Percentiles rank a stretch among this genome's conserved stretches.
Evolutionary conservation across 2,329 filamentous ascomycete species (phyloP).

Genomic region (Ophiocordyceps camponoti-rufipedis): DNA sequence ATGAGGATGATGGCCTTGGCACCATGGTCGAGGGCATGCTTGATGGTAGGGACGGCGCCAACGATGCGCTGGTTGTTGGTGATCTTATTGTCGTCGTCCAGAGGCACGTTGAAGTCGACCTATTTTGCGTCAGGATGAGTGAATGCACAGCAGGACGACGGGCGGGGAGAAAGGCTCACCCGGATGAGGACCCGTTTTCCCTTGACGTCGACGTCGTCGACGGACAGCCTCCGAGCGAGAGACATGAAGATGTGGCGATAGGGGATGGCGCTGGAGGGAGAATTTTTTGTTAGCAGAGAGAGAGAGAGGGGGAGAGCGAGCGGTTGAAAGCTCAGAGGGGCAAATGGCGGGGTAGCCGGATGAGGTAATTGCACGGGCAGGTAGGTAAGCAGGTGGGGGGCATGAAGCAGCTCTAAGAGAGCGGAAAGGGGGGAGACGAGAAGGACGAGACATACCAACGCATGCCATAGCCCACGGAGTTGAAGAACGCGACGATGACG

Average conservation of each 20-base stretch:
- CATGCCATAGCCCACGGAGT: too few relatives aligned
- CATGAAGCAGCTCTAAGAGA: too few relatives aligned
- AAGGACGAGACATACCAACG: too few relatives aligned
- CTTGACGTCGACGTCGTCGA: conserved; percentile 92
- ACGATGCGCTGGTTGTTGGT: conserved; percentile 98
- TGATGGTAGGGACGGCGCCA: conserved; percentile 87
- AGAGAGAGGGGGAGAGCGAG: too few relatives aligned
- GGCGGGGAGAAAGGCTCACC: conserved; percentile 27
- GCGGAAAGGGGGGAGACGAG: too few relatives aligned
- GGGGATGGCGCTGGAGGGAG: not conserved
- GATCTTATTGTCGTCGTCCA: conserved; percentile 80
- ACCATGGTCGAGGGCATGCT: conserved; percentile 76
- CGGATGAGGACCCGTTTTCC: conserved; percentile 96
- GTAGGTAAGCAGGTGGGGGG: not conserved
- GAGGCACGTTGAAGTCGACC: conserved; percentile 99
- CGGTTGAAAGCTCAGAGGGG: not conserved
- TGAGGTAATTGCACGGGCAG: not conserved
- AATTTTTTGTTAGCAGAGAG: too few relatives aligned
- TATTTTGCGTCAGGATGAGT: too few relatives aligned
- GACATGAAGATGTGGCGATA: conserved; percentile 51
- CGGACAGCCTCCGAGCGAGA: conserved; percentile 95
- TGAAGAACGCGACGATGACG: too few relatives aligned
- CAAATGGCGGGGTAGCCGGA: not conserved
- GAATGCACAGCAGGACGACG: not conserved
- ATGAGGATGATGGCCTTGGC: conserved; percentile 91